phyloP scores from a whole-genome alignment of 257 asterid genomes.

The Echium plantagineum region DNA sequence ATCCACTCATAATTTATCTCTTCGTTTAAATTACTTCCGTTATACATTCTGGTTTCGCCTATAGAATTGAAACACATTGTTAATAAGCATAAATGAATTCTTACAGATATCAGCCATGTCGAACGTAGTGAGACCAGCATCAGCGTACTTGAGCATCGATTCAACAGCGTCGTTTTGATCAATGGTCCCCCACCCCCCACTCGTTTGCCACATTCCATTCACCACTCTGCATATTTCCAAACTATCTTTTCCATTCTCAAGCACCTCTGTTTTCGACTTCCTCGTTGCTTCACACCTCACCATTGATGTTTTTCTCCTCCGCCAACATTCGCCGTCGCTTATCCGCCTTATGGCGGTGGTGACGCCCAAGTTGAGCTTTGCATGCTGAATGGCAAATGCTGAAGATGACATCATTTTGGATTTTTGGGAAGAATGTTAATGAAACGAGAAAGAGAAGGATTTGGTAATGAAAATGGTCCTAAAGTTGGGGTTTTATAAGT shows the following conservation, averaged over 20 bases:
- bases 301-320: not conserved
- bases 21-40: too few species aligned
- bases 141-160: constrained; percentile 77
- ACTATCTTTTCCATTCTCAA: constrained; percentile 61
- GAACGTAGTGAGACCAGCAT: too few species aligned
- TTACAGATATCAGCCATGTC: constrained; percentile 98
- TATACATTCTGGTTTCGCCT: too few species aligned
- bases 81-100: constrained; percentile 1
- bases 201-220: constrained; percentile 95
- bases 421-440: too few species aligned
- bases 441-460: too few species aligned
- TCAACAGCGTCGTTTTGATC: constrained; percentile 85
- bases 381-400: not conserved
- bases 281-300: constrained; percentile 45
- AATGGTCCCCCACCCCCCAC: constrained; percentile 96
- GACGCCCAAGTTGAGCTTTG: not conserved
- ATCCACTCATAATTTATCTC: too few species aligned
- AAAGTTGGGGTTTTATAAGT: too few species aligned
- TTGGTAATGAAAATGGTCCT: too few species aligned
- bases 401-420: not conserved
- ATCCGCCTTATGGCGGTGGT: not conserved
- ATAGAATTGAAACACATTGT: too few species aligned
- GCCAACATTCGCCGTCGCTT: too few species aligned
- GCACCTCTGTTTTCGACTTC: constrained; percentile 22
- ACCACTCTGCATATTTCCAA: constrained; percentile 83